phyloP scores from a whole-genome alignment of 2,329 filamentous ascomycete species.

The Hymenoscyphus fructigenus region DNA sequence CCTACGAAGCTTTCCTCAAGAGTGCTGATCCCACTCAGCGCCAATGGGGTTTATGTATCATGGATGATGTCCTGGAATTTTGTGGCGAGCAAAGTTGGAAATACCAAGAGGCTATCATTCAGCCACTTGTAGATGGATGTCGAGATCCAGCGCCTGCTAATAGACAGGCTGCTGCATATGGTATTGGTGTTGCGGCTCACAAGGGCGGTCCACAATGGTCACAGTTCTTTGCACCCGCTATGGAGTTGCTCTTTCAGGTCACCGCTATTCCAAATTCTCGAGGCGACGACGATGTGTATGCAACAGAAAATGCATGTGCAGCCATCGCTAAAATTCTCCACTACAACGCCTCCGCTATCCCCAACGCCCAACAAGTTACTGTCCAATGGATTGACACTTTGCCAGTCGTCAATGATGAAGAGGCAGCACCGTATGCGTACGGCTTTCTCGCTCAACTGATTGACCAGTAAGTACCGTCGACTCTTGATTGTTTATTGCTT shows the following conservation, averaged over 20 bases:
- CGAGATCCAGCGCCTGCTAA: conserved; percentile 85
- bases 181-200: conserved; percentile 91
- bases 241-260: conserved; percentile 82
- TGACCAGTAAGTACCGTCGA: conserved; percentile 71
- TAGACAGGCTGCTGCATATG: conserved; percentile 92
- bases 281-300: conserved; percentile 91
- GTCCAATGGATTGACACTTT: conserved; percentile 88
- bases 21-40: conserved; percentile 85
- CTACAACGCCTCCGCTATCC: conserved; percentile 77
- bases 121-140: conserved; percentile 84
- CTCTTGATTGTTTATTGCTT: neutral
- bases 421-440: conserved; percentile 95
- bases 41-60: conserved; percentile 98
- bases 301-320: conserved; percentile 95
- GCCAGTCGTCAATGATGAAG: conserved; percentile 91
- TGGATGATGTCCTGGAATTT: conserved; percentile 97
- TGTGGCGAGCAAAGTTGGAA: conserved; percentile 85
- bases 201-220: conserved; percentile 86
- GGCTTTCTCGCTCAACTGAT: conserved; percentile 89
- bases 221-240: conserved; percentile 76
- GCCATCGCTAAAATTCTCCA: conserved; percentile 96
- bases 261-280: conserved; percentile 79
- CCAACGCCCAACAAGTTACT: conserved; percentile 72
- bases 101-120: conserved; percentile 82
- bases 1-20: conserved; percentile 81